Conservation (phyloP, 2,329 filamentous ascomycete genomes). For the Colletotrichum sp. region DNA sequence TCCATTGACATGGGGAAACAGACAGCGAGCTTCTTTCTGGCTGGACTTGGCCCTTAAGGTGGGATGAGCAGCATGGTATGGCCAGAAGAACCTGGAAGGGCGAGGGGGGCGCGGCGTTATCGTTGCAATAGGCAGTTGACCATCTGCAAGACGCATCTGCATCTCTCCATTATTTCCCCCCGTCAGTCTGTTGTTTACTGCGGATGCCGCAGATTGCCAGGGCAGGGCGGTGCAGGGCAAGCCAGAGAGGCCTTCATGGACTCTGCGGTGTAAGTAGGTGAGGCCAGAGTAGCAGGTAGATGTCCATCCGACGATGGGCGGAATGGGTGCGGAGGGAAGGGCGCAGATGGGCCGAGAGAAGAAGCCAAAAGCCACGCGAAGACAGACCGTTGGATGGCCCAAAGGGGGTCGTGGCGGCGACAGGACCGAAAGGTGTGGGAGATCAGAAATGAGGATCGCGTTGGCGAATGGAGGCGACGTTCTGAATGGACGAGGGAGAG, state of each 20-base stretch:
- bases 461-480: not conserved
- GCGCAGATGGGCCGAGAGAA: slow-evolving; percentile 16
- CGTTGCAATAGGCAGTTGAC: not conserved
- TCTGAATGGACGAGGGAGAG: not conserved
- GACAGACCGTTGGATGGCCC: slow-evolving; percentile 5
- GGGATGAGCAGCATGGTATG: slow-evolving; percentile 2
- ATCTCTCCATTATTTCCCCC: not conserved
- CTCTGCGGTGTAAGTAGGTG: not conserved
- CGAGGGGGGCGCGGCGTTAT: slow-evolving; percentile 2
- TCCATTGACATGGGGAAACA: slow-evolving; percentile 5
- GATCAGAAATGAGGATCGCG: not conserved
- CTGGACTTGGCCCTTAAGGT: not conserved
- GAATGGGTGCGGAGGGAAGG: not conserved
- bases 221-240: slow-evolving; percentile 16
- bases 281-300: slow-evolving; percentile 1
- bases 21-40: not conserved
- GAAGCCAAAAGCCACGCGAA: slow-evolving; percentile 9
- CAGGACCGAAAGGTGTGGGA: not conserved
- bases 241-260: slow-evolving; percentile 12
- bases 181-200: not conserved
- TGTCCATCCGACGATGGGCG: slow-evolving; percentile 9
- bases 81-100: not conserved
- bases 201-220: not conserved
- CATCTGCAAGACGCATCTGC: not conserved
- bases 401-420: slow-evolving; percentile 3